phyloP scores from a whole-genome alignment of 2,329 filamentous ascomycete species.

The Plectosphaerella sp. region DNA sequence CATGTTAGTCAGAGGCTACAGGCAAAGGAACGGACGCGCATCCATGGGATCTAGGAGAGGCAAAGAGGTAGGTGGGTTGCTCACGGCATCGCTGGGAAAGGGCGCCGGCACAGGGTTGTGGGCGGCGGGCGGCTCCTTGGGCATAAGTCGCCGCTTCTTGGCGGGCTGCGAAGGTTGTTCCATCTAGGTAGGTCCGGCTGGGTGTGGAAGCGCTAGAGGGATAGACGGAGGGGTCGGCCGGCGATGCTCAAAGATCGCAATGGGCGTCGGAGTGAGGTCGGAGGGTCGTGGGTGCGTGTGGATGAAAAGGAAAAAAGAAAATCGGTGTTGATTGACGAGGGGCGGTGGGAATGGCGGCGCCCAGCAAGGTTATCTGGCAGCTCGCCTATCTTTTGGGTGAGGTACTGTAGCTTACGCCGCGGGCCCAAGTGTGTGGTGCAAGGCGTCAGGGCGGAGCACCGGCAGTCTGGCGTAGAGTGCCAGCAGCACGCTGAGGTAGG shows the following conservation, averaged over 20 bases:
- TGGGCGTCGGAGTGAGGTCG: neutral
- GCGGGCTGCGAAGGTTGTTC: conserved; percentile 12
- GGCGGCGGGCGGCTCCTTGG: conserved; percentile 5
- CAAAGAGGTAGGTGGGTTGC: conserved; percentile 8
- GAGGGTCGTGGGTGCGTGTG: neutral
- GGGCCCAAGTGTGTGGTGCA: too few species aligned
- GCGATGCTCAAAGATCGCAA: neutral
- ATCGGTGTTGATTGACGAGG: neutral
- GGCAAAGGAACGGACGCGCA: neutral
- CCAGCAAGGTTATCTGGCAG: too few species aligned
- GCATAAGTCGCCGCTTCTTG: conserved; percentile 13
- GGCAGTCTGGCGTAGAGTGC: too few species aligned
- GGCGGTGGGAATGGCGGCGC: too few species aligned
- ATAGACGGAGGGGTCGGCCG: neutral
- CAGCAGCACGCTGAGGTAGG: too few species aligned
- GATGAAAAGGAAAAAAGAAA: neutral
- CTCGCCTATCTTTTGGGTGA: too few species aligned
- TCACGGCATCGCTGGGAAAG: conserved; percentile 11
- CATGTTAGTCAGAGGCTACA: conserved; percentile 1
- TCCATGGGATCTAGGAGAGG: neutral
- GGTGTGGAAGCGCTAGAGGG: neutral
- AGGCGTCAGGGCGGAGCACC: too few species aligned
- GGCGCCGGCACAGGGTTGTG: conserved; percentile 8
- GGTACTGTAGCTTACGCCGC: too few species aligned
- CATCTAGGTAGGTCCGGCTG: conserved; percentile 9